phyloP scores from a whole-genome alignment of 169 alveolate genomes.

The Theileria equi region DNA sequence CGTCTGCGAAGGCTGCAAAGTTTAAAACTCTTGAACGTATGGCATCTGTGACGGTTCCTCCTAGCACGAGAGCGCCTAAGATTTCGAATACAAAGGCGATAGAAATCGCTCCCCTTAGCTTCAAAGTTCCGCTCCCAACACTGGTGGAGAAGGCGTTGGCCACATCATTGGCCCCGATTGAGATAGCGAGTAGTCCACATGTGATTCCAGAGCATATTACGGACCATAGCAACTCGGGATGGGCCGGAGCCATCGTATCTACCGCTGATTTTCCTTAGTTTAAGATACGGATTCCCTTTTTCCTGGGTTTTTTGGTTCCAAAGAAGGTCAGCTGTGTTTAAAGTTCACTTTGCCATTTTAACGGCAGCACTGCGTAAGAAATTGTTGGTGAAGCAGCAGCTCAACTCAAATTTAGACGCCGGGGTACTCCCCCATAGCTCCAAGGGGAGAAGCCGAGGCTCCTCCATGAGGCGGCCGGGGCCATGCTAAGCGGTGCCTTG shows the following conservation, averaged over 20 bases:
- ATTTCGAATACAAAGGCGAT: conserved; percentile 79
- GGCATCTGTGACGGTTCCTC: conserved; percentile 84
- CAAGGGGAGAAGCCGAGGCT: no score
- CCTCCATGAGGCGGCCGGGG: no score
- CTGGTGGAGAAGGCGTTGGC: conserved; percentile 83
- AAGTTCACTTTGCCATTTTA: no score
- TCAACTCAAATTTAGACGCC: no score
- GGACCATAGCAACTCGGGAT: conserved; percentile 75
- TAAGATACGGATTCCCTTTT: no score
- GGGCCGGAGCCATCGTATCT: conserved; percentile 65
- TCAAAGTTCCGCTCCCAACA: conserved; percentile 77
- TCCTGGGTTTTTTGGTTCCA: no score
- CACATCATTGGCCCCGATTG: conserved; percentile 86
- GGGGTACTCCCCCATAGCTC: no score
- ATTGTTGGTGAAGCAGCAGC: no score
- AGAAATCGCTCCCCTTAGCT: conserved; percentile 69
- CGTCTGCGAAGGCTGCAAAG: conserved; percentile 69
- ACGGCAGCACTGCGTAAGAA: no score
- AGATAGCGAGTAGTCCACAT: conserved; percentile 71
- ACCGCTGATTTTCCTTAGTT: no score
- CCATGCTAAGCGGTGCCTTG: conserved; percentile 37
- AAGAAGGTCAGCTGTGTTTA: no score
- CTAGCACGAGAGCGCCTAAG: conserved; percentile 79
- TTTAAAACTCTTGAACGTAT: conserved; percentile 75
- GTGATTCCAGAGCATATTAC: conserved; percentile 75